phyloP scores from a whole-genome alignment of 768 basidiomycete genomes.

The Lentinula boryana region DNA sequence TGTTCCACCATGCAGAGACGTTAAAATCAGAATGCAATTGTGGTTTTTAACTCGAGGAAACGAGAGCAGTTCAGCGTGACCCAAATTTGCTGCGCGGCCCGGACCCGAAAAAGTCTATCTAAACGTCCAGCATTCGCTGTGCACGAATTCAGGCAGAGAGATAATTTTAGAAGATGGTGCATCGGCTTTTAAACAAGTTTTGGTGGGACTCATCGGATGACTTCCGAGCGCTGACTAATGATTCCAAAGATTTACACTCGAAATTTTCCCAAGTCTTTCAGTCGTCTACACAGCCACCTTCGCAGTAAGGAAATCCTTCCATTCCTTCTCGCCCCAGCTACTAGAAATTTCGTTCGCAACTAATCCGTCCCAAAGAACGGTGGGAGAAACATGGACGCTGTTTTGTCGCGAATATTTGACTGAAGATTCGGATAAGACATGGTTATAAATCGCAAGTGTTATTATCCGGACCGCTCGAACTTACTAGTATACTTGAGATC shows the following conservation, averaged over 20 bases:
- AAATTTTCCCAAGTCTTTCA: no score
- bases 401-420: conserved; percentile 93
- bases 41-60: no score
- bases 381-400: conserved; percentile 86
- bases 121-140: no score
- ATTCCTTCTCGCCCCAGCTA: conserved; percentile 77
- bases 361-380: conserved; percentile 72
- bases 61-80: no score
- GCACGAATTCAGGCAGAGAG: no score
- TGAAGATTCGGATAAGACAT: conserved; percentile 18
- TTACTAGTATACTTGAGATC: conserved; percentile 86
- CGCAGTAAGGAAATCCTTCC: conserved; percentile 65
- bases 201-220: neutral
- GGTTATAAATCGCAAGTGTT: neutral
- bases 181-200: no score
- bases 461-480: conserved; percentile 18
- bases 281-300: conserved; percentile 41
- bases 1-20: neutral
- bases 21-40: neutral
- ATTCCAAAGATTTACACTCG: no score
- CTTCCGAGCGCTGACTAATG: neutral
- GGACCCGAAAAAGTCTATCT: no score
- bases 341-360: conserved; percentile 71
- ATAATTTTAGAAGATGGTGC: no score
- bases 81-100: no score